Conservation (phyloP, 1,284 basidiomycete genomes). For the Sporisorium exsertum region DNA sequence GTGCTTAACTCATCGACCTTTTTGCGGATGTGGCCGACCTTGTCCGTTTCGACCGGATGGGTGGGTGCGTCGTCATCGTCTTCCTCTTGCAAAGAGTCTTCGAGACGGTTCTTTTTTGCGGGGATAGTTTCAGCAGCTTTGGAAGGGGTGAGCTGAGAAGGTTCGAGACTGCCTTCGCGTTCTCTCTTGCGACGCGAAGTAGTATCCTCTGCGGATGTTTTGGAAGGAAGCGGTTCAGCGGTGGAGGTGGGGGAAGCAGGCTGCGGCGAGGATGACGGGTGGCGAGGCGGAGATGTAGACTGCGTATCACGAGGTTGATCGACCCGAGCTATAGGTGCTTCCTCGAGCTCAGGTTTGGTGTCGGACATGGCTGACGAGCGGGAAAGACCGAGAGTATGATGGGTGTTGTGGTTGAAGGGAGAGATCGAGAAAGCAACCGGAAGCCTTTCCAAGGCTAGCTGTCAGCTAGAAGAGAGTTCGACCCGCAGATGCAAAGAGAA, state of each 20-base stretch:
- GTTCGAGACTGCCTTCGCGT: constrained; percentile 60
- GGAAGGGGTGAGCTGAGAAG: constrained; percentile 35
- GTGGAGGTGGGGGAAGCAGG: constrained; percentile 17
- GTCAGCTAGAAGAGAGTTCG: not conserved
- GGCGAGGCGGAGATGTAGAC: constrained; percentile 15
- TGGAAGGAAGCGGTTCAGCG: constrained; percentile 16
- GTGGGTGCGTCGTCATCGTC: constrained; percentile 14
- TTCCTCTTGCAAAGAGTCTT: constrained; percentile 38
- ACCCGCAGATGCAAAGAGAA: not conserved
- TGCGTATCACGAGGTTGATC: constrained; percentile 20
- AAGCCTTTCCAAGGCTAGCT: not conserved
- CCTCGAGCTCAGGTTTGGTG: constrained; percentile 11
- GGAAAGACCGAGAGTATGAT: not conserved
- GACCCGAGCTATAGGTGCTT: constrained; percentile 2
- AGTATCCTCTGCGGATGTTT: constrained; percentile 31
- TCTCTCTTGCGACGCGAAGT: constrained; percentile 53
- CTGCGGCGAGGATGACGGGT: constrained; percentile 16
- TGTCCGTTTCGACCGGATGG: constrained; percentile 44
- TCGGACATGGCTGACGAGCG: constrained; percentile 23
- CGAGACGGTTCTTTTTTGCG: constrained; percentile 60
- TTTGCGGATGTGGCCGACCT: constrained; percentile 61
- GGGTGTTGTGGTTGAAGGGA: not conserved
- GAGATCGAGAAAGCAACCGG: not conserved
- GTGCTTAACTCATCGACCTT: constrained; percentile 59
- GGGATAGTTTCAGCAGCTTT: constrained; percentile 45